Evolutionary conservation across 2,329 filamentous ascomycete genomes (phyloP).

Genomic region (Purpureocillium lavendulum): DNA sequence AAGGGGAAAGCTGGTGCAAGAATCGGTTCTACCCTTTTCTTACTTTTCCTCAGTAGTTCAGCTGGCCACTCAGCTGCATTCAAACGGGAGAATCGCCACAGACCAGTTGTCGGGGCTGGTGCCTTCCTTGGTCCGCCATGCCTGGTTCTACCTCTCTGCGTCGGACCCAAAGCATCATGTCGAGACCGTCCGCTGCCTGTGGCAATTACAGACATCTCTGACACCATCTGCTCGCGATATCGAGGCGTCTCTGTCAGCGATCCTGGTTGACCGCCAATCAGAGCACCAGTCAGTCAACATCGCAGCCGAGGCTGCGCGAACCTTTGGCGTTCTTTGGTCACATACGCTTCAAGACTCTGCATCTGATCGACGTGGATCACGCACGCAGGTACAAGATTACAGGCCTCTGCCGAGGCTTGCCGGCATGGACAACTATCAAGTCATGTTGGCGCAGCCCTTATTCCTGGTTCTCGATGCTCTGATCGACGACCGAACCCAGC

Average conservation of each 20-base stretch:
- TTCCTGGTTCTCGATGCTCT: constrained; percentile 76
- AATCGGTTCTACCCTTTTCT: constrained; percentile 35
- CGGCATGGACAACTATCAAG: constrained; percentile 55
- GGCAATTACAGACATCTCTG: constrained; percentile 73
- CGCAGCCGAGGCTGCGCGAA: constrained; percentile 54
- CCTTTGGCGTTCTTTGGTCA: constrained; percentile 74
- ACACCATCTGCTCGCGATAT: constrained; percentile 62
- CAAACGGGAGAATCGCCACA: constrained; percentile 39
- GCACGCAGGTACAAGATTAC: constrained; percentile 27
- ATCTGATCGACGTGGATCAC: constrained; percentile 42
- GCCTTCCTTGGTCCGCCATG: constrained; percentile 56
- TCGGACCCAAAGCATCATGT: constrained; percentile 87
- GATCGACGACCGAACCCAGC: constrained; percentile 61
- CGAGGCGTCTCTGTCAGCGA: constrained; percentile 65
- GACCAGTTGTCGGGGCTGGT: constrained; percentile 55
- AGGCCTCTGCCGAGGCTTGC: constrained; percentile 33
- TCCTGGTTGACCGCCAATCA: constrained; percentile 51
- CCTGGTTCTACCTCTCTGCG: constrained; percentile 79
- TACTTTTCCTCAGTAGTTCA: constrained; percentile 51
- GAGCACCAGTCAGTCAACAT: constrained; percentile 13
- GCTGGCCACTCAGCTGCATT: constrained; percentile 48
- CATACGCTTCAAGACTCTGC: constrained; percentile 60
- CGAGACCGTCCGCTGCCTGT: constrained; percentile 78
- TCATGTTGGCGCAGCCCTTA: constrained; percentile 72
- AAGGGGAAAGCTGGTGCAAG: constrained; percentile 33